Evolutionary conservation across 1,284 basidiomycete genomes (phyloP), one percentile per base, ranked within the genome.

Genomic region (Earliella scabrosa): DNA sequence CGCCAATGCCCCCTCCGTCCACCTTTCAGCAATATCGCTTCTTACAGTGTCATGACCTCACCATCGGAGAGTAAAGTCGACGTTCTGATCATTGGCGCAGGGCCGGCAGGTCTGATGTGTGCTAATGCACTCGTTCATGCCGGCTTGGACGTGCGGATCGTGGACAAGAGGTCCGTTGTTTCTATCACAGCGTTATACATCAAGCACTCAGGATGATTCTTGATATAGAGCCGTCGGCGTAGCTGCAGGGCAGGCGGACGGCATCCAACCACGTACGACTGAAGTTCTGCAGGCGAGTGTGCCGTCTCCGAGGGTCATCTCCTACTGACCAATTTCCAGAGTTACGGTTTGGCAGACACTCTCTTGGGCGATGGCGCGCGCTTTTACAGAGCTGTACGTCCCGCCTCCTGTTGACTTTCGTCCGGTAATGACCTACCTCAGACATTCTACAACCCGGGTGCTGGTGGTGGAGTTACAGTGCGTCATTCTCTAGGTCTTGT

Each of bases 201-300:
- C n/a, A n/a, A n/a, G n/a, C n/a, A n/a, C n/a, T n/a, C n/a, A n/a
- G n/a, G n/a, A n/a, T n/a, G n/a, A n/a, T n/a, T n/a, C n/a, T n/a
- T n/a, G 5, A 23, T 4, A 5, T 53, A 90, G 88, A 58, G 79
- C 85, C 3, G 59, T 63, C 14, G 84, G 80, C 61, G 79, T 90
- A 16, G 66, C 77, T 31, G 83, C 84, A 6, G 91, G 91, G 16
- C 90, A 92, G 66, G 91, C 90, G 0, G 90, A 93, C 66, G 90
- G 90, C 5, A 86, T 92, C 46, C 87, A 90, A 66, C 87, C 88
- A 1, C 80, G 90, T 29, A 90, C 88, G 1, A 82, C 92, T 45
- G 91, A 93, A 70, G 84, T 92, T 3, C 71, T 94, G 27, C 85
- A 90, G 79, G 87, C 83, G 45, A 44, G 64, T 46, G 7, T 7